Evolutionary conservation across 2,329 filamentous ascomycete genomes (phyloP).

Genomic region (Fusarium sororula): DNA sequence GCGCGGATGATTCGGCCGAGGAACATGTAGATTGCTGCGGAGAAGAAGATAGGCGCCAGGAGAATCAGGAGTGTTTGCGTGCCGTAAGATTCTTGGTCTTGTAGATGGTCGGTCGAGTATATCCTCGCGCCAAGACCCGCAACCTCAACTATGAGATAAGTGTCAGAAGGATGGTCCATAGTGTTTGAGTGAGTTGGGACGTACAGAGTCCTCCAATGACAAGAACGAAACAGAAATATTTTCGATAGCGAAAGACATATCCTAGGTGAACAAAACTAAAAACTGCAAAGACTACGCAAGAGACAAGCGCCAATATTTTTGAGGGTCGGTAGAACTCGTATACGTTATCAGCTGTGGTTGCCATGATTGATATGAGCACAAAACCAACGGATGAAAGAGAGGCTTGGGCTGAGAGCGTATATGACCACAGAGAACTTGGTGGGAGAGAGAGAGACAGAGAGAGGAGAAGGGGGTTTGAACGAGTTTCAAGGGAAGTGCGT

Average conservation of each 20-base stretch:
- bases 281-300: background rate
- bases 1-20: background rate
- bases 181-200: background rate
- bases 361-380: background rate
- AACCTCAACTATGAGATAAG: background rate
- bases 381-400: too few species aligned
- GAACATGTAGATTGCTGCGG: background rate
- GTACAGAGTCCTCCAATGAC: background rate
- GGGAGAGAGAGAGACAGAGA: too few species aligned
- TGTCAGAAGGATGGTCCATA: rapidly evolving
- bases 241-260: background rate
- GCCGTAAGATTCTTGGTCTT: background rate
- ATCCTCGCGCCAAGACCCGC: background rate
- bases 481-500: too few species aligned
- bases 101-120: background rate
- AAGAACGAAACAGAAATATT: background rate
- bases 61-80: background rate
- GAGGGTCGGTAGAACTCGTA: background rate
- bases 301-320: background rate
- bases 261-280: background rate
- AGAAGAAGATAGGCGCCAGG: background rate
- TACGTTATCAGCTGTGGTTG: background rate
- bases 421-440: too few species aligned
- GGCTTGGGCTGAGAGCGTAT: too few species aligned
- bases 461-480: too few species aligned